Base-by-base conservation (phyloP, 2,329 filamentous ascomycete genomes). In the Pyricularia sp. region DNA sequence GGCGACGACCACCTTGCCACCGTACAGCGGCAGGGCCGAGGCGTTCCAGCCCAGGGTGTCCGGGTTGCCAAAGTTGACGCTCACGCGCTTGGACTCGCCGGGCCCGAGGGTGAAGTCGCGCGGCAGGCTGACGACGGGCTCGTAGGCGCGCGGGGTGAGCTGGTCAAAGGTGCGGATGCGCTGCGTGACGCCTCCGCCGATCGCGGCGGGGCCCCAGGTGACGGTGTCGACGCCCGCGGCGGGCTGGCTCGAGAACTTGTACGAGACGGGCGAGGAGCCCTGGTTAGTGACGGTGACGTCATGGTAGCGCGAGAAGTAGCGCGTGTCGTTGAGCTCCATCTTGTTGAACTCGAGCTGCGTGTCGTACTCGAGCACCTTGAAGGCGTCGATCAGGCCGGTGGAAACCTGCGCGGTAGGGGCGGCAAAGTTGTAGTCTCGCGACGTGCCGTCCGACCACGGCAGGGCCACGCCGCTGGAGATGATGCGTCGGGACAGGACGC, bases 1-100 rank as follows among this genome's bases (percentile, higher is more conserved):
- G 72, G 94, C 98, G 73, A 90, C 90, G 69, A 95, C 99, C 79
- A 97, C 98, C 75, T 86, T 99, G 1, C 89, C 93, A 1, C 82
- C 90, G 0, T 88, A 90, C 65, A 81, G 79, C 14, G 92, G 93
- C 67, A 87, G 97, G 71, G 90, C 92, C 1, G 71, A 71, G 1
- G 73, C 64, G 67, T 77, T 74, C 9, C 69, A 63, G 2, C 69
- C 69, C 7, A 65, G 64, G 9, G 64, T 36, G n/a, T 70, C 31
- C 11, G 75, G 74, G 12, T 72, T 73, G 10, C 70, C 71, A 66
- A 78, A 75, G 61, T 71, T 71, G 69, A 77, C 23, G 70, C 74
- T 28, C 61, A 72, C 73, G 31, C 67, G 68, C 66, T 72, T 73
- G 64, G 73, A 74, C 69, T 73, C 69, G 25, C 75, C 73, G 2